phyloP scores from a whole-genome alignment of 129 eudicot species.

The Solidago caesia region DNA sequence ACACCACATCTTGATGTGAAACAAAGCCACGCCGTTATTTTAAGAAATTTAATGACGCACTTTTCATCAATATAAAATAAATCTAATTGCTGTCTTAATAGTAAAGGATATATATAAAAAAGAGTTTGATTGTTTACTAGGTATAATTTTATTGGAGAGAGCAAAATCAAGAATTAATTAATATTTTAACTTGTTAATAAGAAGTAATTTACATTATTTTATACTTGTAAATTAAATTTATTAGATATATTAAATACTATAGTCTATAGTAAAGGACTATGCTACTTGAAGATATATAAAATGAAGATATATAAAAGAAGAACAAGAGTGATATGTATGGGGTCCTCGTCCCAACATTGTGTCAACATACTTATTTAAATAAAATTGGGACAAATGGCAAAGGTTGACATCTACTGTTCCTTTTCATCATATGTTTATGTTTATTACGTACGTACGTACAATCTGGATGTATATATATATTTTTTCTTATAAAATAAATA shows the following conservation, averaged over 20 bases:
- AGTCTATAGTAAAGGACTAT: not conserved
- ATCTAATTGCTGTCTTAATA: not conserved
- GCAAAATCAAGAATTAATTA: no score
- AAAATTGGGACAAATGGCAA: constrained; percentile 11
- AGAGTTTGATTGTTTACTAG: no score
- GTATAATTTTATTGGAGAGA: no score
- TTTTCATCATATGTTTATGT: not conserved
- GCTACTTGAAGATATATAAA: no score
- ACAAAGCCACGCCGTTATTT: constrained; percentile 40
- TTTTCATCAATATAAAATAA: not conserved
- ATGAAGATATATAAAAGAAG: not conserved
- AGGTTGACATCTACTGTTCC: constrained; percentile 19
- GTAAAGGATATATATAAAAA: no score
- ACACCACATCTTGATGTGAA: constrained; percentile 35
- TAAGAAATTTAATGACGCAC: constrained; percentile 5
- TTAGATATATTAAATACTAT: not conserved
- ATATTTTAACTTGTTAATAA: not conserved
- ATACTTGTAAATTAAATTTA: not conserved
- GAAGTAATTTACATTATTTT: not conserved
- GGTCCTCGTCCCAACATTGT: constrained; percentile 24
- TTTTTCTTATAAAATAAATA: no score
- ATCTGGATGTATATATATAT: no score
- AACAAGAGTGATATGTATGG: constrained; percentile 34
- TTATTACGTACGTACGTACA: no score
- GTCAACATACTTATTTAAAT: constrained; percentile 20